phyloP scores from a whole-genome alignment of 345 rosid genomes.

The Camelina sativa region DNA sequence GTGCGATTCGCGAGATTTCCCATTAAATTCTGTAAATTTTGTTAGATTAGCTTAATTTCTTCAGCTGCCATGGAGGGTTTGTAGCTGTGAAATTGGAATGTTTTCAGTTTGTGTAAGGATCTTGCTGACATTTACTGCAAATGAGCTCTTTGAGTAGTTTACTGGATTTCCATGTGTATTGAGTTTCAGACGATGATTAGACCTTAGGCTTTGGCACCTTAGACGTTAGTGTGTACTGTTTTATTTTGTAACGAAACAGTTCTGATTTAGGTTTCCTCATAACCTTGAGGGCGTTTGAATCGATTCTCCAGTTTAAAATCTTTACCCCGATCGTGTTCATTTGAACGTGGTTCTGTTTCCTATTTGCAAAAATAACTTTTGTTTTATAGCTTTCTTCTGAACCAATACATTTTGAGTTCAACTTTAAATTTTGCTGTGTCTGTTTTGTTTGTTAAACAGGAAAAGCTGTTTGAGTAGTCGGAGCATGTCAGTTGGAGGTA shows the following conservation, averaged over 20 bases:
- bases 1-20: conserved; percentile 26
- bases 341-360: neutral
- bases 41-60: neutral
- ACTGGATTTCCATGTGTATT: conserved; percentile 1
- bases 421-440: neutral
- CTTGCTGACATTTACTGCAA: conserved; percentile 20
- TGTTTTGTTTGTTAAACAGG: conserved; percentile 32
- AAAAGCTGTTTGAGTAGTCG: conserved; percentile 1
- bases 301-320: neutral
- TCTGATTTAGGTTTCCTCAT: conserved; percentile 12
- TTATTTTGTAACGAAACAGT: conserved; percentile 9
- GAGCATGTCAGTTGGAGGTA: conserved; percentile 38
- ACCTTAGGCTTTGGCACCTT: conserved; percentile 17
- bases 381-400: neutral
- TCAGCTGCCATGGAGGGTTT: conserved; percentile 8
- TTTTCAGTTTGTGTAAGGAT: neutral
- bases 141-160: conserved; percentile 15
- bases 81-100: conserved; percentile 2
- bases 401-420: neutral
- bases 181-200: conserved; percentile 13
- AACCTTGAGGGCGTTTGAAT: conserved; percentile 1
- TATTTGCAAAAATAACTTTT: neutral
- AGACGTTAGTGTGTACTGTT: conserved; percentile 12
- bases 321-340: neutral
- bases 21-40: neutral